phyloP scores from a whole-genome alignment of 1,139 yeast genomes.

The Candida sanyaensis region DNA sequence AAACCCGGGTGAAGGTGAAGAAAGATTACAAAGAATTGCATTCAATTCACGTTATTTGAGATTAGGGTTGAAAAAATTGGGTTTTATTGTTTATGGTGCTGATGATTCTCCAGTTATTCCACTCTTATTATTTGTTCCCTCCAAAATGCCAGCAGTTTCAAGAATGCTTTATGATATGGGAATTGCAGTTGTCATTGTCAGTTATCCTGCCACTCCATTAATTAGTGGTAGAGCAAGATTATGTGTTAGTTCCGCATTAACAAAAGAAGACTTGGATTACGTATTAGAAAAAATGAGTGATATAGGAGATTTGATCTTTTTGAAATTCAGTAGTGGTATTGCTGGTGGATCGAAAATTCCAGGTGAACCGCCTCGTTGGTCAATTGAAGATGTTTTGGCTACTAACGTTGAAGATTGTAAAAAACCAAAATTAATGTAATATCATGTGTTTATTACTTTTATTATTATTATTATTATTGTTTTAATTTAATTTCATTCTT shows the following conservation, averaged over 20 bases:
- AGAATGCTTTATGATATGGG: slow-evolving; percentile 76
- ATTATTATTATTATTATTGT: neutral
- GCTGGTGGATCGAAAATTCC: slow-evolving; percentile 64
- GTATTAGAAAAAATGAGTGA: slow-evolving; percentile 72
- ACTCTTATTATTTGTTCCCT: slow-evolving; percentile 80
- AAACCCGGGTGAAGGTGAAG: slow-evolving; percentile 91
- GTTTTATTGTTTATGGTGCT: slow-evolving; percentile 91
- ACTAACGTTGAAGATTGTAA: slow-evolving; percentile 75
- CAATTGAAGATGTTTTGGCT: slow-evolving; percentile 72
- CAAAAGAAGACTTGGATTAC: slow-evolving; percentile 89
- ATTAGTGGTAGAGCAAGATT: slow-evolving; percentile 88
- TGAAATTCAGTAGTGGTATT: slow-evolving; percentile 77
- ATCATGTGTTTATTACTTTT: too few relatives aligned
- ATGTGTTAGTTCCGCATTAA: slow-evolving; percentile 89
- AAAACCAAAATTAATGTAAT: slow-evolving; percentile 23
- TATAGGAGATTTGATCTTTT: slow-evolving; percentile 73
- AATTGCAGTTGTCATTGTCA: slow-evolving; percentile 94
- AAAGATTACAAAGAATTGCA: slow-evolving; percentile 89
- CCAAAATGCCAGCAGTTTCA: slow-evolving; percentile 92
- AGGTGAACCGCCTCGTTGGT: slow-evolving; percentile 73
- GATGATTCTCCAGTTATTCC: slow-evolving; percentile 98
- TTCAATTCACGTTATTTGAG: slow-evolving; percentile 93
- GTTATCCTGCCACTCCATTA: slow-evolving; percentile 96
- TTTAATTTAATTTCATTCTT: neutral
- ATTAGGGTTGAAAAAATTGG: slow-evolving; percentile 85